Evolutionary conservation across 2,329 filamentous ascomycete species (phyloP).

Genomic region (Botrytis tulipae): DNA sequence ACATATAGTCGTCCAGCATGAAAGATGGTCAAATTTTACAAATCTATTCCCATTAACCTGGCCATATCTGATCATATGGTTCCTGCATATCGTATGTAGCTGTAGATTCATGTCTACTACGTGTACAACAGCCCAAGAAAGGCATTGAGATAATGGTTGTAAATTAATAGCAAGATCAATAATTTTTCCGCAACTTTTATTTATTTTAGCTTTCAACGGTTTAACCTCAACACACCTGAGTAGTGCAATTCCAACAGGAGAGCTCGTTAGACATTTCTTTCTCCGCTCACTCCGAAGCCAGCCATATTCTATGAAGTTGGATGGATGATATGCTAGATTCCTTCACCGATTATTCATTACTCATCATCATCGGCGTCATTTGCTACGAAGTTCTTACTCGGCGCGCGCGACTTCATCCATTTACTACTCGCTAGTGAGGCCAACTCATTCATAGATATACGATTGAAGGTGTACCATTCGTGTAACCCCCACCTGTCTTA

Average conservation of each 20-base stretch:
- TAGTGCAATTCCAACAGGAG: background rate
- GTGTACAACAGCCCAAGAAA: background rate
- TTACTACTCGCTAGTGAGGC: background rate
- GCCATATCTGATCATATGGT: slow-evolving; percentile 14
- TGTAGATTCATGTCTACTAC: background rate
- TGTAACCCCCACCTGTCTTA: background rate
- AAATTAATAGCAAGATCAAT: background rate
- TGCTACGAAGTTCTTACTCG: background rate
- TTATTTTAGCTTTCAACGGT: background rate
- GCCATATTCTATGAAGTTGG: background rate
- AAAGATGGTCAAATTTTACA: slow-evolving; percentile 3
- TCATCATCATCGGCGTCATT: background rate
- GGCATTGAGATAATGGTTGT: no score
- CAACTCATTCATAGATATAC: slow-evolving; percentile 1
- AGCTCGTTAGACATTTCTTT: background rate
- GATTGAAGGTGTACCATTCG: background rate
- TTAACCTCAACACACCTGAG: background rate
- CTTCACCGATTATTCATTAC: background rate
- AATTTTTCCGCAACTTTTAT: background rate
- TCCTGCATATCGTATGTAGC: slow-evolving; percentile 8
- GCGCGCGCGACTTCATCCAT: background rate
- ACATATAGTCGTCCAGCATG: background rate
- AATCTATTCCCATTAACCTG: background rate
- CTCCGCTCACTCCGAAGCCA: background rate
- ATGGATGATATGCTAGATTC: background rate